A percentile compares a stretch with the other conserved stretches of the same genome.
phyloP scores from a whole-genome alignment of 257 asterid species.

The Asclepias syriaca region DNA sequence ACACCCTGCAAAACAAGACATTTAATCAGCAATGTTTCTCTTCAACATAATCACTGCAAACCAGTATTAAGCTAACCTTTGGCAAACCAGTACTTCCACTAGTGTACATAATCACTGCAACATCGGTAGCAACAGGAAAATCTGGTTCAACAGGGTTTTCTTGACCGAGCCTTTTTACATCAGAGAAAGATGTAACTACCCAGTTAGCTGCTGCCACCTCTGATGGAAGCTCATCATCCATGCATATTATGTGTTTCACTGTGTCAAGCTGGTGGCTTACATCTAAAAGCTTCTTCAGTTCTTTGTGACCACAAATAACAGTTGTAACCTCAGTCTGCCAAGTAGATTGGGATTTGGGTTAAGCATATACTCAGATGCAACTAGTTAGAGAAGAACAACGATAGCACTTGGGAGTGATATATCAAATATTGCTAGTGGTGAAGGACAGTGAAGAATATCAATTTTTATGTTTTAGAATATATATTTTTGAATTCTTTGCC shows the following conservation, averaged over 20 bases:
- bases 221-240: conserved; percentile 68
- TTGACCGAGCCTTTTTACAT: conserved; percentile 66
- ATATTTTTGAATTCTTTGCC: neutral
- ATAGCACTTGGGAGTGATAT: neutral
- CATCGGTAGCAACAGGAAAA: conserved; percentile 77
- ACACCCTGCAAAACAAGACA: conserved; percentile 58
- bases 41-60: neutral
- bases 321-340: conserved; percentile 96
- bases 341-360: conserved; percentile 19
- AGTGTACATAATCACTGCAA: conserved; percentile 98
- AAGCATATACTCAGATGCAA: neutral
- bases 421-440: neutral
- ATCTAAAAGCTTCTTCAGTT: conserved; percentile 75
- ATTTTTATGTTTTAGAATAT: neutral
- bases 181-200: conserved; percentile 60
- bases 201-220: conserved; percentile 52
- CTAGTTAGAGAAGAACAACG: neutral
- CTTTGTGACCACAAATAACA: conserved; percentile 86
- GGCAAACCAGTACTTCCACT: conserved; percentile 99
- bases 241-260: conserved; percentile 73
- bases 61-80: conserved; percentile 48
- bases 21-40: neutral
- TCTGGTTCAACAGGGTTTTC: conserved; percentile 74
- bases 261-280: conserved; percentile 89
- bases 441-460: neutral